Conservation (phyloP, 75 land plant genomes). For the Ceratopteris richardii region DNA sequence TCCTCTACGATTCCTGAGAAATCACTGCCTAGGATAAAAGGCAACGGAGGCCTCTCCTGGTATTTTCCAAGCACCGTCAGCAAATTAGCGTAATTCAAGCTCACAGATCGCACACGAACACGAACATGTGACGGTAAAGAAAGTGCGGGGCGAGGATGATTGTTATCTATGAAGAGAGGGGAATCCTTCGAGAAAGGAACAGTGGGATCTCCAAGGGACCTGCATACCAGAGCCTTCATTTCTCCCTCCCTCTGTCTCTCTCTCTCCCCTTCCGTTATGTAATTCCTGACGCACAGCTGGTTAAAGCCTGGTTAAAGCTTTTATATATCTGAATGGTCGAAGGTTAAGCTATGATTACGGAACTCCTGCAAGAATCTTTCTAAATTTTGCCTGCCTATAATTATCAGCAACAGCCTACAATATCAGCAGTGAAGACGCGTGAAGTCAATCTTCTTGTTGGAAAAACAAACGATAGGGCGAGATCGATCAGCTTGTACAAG, state of each 20-base stretch:
- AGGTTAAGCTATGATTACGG: too few relatives aligned
- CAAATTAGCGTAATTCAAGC: constrained; percentile 80
- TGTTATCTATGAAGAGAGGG: constrained; percentile 27
- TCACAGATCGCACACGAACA: constrained; percentile 52
- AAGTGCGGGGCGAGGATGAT: constrained; percentile 49
- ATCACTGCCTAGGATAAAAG: constrained; percentile 86
- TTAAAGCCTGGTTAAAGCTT: too few relatives aligned
- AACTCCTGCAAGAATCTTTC: too few relatives aligned
- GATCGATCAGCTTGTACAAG: too few relatives aligned
- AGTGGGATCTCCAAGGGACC: constrained; percentile 55
- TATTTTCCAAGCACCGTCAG: constrained; percentile 71
- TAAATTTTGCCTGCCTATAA: too few relatives aligned
- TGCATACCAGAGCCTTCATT: constrained; percentile 44
- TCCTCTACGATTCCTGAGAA: constrained; percentile 77
- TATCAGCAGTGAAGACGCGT: too few relatives aligned
- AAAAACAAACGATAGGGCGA: too few relatives aligned
- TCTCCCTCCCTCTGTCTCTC: constrained; percentile 1
- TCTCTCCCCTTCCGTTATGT: too few relatives aligned
- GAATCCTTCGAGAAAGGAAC: constrained; percentile 35
- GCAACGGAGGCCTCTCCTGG: constrained; percentile 79
- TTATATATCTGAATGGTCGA: too few relatives aligned
- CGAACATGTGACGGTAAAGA: constrained; percentile 46
- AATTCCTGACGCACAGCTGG: too few relatives aligned
- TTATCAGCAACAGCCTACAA: too few relatives aligned
- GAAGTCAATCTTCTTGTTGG: too few relatives aligned